These are phyloP conservation scores for Pyrenophora tritici-repentis DNA, from an alignment of 2,329 filamentous ascomycete genomes.

Conservation along the genomic window DNA sequence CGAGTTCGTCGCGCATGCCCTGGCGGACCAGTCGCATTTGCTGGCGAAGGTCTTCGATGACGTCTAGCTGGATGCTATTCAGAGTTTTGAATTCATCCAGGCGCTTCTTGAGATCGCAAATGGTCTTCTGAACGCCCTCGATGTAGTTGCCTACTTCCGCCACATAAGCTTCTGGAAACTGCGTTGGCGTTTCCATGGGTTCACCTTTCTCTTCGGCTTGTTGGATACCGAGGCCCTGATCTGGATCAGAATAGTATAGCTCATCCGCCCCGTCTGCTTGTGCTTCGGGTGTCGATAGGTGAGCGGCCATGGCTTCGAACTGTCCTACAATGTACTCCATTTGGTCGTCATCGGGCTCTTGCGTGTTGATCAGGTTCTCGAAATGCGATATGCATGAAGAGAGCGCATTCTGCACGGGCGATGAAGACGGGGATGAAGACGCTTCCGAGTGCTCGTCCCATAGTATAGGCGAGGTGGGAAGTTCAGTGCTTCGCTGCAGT, in stretches of 20 bases:
- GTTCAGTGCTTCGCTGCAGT: slow-evolving; percentile 20
- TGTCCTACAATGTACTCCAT: slow-evolving; percentile 42
- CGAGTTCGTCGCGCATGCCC: slow-evolving; percentile 16
- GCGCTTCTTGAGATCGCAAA: slow-evolving; percentile 33
- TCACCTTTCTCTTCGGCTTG: slow-evolving; percentile 4
- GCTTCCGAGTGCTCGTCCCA: slow-evolving; percentile 30
- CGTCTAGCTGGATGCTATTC: slow-evolving; percentile 40
- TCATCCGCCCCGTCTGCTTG: slow-evolving; percentile 28
- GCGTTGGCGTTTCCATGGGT: slow-evolving; percentile 2
- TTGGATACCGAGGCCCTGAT: slow-evolving; percentile 9
- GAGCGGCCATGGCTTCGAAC: slow-evolving; percentile 40
- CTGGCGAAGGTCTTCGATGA: slow-evolving; percentile 36
- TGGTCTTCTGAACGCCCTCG: slow-evolving; percentile 31
- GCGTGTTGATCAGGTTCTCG: slow-evolving; percentile 37
- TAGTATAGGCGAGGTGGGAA: slow-evolving; percentile 27
- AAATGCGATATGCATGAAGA: slow-evolving; percentile 40
- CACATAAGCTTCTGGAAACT: slow-evolving; percentile 28
- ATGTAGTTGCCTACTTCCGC: slow-evolving; percentile 35
- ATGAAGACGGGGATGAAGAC: slow-evolving; percentile 30
- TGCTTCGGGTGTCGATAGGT: slow-evolving; percentile 35
- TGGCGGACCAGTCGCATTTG: slow-evolving; percentile 27
- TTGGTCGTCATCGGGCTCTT: slow-evolving; percentile 39
- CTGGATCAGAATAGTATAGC: slow-evolving; percentile 22
- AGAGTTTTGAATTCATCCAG: slow-evolving; percentile 43
- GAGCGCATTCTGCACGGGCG: slow-evolving; percentile 39